A percentile compares a stretch with the other conserved stretches of the same genome.
phyloP scores from a whole-genome alignment of 805 yeast genomes.

The Wickerhamomyces strasburgensis region DNA sequence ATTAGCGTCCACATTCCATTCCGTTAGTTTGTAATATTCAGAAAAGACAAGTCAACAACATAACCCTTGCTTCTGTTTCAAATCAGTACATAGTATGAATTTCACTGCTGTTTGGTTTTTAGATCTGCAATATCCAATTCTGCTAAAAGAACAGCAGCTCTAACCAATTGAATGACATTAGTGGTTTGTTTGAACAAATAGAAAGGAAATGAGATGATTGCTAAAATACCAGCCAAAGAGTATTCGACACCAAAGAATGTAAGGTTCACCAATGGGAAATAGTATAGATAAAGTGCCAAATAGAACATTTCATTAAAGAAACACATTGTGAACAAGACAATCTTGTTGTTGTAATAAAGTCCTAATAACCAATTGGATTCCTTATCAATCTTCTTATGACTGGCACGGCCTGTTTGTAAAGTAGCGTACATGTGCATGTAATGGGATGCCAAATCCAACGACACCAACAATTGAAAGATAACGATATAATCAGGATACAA shows the following conservation, averaged over 20 bases:
- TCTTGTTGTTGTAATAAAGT: slow-evolving; percentile 82
- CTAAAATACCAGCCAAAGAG: slow-evolving; percentile 57
- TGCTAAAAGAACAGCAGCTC: slow-evolving; percentile 82
- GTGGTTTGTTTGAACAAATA: slow-evolving; percentile 89
- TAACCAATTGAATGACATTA: slow-evolving; percentile 80
- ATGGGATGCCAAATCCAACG: slow-evolving; percentile 87
- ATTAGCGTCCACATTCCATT: too few relatives aligned
- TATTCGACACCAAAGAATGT: slow-evolving; percentile 31
- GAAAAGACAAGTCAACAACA: too few relatives aligned
- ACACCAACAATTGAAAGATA: slow-evolving; percentile 74
- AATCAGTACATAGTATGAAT: neutral
- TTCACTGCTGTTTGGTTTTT: slow-evolving; percentile 19
- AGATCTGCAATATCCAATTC: slow-evolving; percentile 50
- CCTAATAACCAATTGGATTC: slow-evolving; percentile 68
- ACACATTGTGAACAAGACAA: slow-evolving; percentile 81
- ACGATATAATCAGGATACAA: slow-evolving; percentile 61
- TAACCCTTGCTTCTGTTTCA: neutral
- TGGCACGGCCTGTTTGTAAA: slow-evolving; percentile 66
- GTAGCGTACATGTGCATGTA: slow-evolving; percentile 99
- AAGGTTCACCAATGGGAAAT: slow-evolving; percentile 40
- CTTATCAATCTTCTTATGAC: slow-evolving; percentile 79
- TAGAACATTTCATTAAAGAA: slow-evolving; percentile 91
- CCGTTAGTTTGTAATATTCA: too few relatives aligned
- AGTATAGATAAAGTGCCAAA: slow-evolving; percentile 77
- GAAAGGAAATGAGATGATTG: slow-evolving; percentile 67